Conservation (phyloP, 169 alveolate species). For the Plasmodium gonderi region DNA sequence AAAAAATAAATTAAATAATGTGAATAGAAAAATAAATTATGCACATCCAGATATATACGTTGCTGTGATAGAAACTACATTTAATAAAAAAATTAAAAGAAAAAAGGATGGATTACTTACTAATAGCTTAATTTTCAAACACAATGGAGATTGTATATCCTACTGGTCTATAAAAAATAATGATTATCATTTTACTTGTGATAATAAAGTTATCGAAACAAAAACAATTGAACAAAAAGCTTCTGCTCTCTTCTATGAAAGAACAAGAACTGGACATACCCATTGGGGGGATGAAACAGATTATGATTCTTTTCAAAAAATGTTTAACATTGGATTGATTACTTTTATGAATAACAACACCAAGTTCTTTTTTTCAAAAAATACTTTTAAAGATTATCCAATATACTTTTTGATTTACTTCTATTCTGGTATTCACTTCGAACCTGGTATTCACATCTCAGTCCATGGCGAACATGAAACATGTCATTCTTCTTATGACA, state of each 20-base stretch:
- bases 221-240: conserved; percentile 41
- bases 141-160: conserved; percentile 32
- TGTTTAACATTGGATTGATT: conserved; percentile 59
- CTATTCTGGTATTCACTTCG: conserved; percentile 53
- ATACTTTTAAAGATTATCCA: conserved; percentile 12
- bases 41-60: background rate
- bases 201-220: conserved; percentile 28
- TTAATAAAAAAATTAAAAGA: conserved; percentile 23
- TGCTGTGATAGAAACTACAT: background rate
- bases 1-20: conserved; percentile 28
- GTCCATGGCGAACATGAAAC: background rate
- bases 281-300: conserved; percentile 74
- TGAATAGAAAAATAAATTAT: background rate
- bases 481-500: conserved; percentile 6
- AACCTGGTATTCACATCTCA: conserved; percentile 20
- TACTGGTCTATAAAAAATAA: conserved; percentile 52
- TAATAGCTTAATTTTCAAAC: background rate
- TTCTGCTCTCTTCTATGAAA: conserved; percentile 36
- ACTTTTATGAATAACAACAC: conserved; percentile 44
- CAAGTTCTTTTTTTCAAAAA: conserved; percentile 25
- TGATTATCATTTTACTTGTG: conserved; percentile 50
- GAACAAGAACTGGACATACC: conserved; percentile 56
- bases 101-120: conserved; percentile 19
- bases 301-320: conserved; percentile 63
- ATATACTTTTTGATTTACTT: conserved; percentile 26